Evolutionary conservation across 768 basidiomycete genomes (phyloP), one percentile per base, ranked within the genome.

Genomic region (Mycena venus): DNA sequence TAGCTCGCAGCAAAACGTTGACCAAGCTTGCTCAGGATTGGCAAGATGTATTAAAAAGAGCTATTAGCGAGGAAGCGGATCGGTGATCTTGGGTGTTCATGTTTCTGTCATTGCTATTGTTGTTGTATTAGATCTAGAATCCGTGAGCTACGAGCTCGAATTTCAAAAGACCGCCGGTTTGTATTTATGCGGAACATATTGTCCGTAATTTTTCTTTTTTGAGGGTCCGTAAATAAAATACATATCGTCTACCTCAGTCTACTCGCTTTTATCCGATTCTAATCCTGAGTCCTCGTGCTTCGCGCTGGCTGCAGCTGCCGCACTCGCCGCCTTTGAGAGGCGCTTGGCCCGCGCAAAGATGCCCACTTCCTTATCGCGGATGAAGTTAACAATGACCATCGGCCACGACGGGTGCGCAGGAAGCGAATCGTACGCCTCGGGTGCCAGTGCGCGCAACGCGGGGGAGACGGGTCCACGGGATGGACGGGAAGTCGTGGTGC

Each of bases 401-500:
- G 96, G 93, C 98, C 98, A 99, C 6, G 93, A 94, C 1, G 93
- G 91, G 79, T 99, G 98, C 0, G 92, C 89, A 0, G 97, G 96
- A 29, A 99, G 88, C 6, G 86, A 90, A 76, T 96, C 95, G 84
- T 99, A 99, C 81, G 94, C 97, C 82, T 99, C 98, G 4, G 93
- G 94, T 9, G 97, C 98, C 32, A 98, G 88, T 2, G 89, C 88
- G 34, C 93, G 92, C 25, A 99, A 91, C 7, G 90, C 90, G 2
- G 97, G n/a, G 95, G 0, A 99, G 89, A 27, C 95, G 92, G 21
- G 97, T 99, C 98, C 98, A 99, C 1, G 98, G 90, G 1, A 99
- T 84, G 15, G 96, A 96, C 10, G 98, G 97, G 84, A 99, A 99
- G 84, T 99, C 98, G 84, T 99, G 98, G 84, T 99, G 98, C 80